Evolutionary conservation across 495 filamentous ascomycete genomes (phyloP), one percentile per base, ranked within the genome.

Genomic region (Penicillium maclennaniae): DNA sequence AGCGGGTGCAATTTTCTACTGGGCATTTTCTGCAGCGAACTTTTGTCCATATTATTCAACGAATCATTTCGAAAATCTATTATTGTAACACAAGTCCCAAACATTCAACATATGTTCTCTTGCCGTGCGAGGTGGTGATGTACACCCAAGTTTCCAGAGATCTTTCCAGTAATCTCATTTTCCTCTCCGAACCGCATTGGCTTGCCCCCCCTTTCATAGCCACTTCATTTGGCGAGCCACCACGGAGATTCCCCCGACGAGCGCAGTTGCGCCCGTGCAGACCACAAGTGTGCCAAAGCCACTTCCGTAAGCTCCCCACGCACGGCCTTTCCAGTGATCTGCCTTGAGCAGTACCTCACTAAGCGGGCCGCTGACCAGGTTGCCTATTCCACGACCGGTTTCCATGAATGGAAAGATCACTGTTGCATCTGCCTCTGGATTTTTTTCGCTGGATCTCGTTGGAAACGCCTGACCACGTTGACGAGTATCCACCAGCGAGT

Each of bases 331-430:
- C 61, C 53, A 58, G 14, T 19, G 14, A 41, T 59, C 54, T 26
- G 44, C 55, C 39, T 56, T 63, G n/a, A 66, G 50, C 8, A 66
- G 37, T 12, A 45, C 55, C 15, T 63, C 63, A 27, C 80, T 83
- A 38, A 85, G 21, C 7, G 81, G 82, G 0, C 81, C 83, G 45
- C 75, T 75, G 1, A 71, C 67, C 17, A 86, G 68, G 53, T 78
- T 80, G 1, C 83, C 85, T n/a, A 89, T 71, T 15, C 85, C 86
- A 44, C 83, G 69, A 0, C 82, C 84, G 12, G 73, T 73, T 16
- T 78, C 75, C 56, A 87, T 58, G 39, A 80, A 76, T 1, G 80
- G 80, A 58, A 85, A 81, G 5, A 86, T 69, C 65, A 84, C 77
- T 9, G 74, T 72, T 3, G 73, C 66, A 43, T 83, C 78, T 2